Evolutionary conservation across 805 yeast genomes (phyloP).

Genomic region (Metschnikowia gruessii): DNA sequence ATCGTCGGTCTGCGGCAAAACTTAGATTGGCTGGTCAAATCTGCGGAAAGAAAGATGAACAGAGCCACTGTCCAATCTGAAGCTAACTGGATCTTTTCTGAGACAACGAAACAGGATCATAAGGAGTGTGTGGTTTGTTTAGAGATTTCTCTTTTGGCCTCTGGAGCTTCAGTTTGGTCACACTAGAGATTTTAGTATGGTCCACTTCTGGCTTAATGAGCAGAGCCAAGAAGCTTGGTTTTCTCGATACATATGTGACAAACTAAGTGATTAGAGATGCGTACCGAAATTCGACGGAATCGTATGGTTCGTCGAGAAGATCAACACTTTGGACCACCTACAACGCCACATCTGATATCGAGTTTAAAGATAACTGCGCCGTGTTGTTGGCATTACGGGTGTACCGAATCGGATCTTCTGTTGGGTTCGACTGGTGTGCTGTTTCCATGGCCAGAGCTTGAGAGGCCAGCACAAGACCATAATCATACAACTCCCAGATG

Average conservation of each 20-base stretch:
- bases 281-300: slow-evolving; percentile 76
- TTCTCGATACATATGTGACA: slow-evolving; percentile 79
- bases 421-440: slow-evolving; percentile 99
- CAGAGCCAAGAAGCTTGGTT: slow-evolving; percentile 89
- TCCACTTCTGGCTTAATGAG: slow-evolving; percentile 64
- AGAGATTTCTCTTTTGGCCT: too few species aligned
- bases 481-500: slow-evolving; percentile 98
- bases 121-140: too few species aligned
- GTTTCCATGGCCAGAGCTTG: slow-evolving; percentile 95
- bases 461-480: slow-evolving; percentile 81
- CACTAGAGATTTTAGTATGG: too few species aligned
- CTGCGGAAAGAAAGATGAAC: too few species aligned
- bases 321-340: slow-evolving; percentile 96
- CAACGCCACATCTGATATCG: slow-evolving; percentile 85
- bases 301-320: slow-evolving; percentile 91
- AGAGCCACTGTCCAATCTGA: too few species aligned
- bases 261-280: slow-evolving; percentile 74
- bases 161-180: too few species aligned
- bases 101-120: too few species aligned
- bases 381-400: slow-evolving; percentile 99
- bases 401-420: slow-evolving; percentile 96
- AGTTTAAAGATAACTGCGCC: slow-evolving; percentile 85
- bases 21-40: too few species aligned
- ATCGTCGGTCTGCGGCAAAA: too few species aligned
- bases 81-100: too few species aligned